Evolutionary conservation across 345 rosid genomes (phyloP), one percentile per base, ranked within the genome.

Genomic region (Sisymbrium irio): DNA sequence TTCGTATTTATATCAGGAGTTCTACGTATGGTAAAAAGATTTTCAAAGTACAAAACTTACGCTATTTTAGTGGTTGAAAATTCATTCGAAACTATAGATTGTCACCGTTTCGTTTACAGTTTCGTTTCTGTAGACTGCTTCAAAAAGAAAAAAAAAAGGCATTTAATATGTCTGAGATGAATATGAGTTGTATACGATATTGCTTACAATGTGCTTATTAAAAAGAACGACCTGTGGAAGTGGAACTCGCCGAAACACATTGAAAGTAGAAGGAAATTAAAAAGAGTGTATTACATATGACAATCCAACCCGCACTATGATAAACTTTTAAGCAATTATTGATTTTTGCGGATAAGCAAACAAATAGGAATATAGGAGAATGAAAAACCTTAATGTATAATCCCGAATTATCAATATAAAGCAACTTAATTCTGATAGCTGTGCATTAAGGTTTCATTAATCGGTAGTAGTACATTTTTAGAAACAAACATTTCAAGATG

Each of bases 261-360:
- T 8, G 14, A 49, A 13, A 56, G 6, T 7, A 10, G 55, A 50
- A 50, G 22, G 11, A 20, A 49, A 1, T 4, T 17, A 15, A 2
- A 4, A 50, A 11, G 30, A 10, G 30, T 50, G 55, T 20, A 0
- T 49, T 15, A 15, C 18, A 47, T 47, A 9, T 30, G n/a, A 50
- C 59, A 49, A 50, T 7, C 60, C 42, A 39, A 50, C 44, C 12
- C 35, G 12, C 69, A 62, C 33, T 40, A 51, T 28, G 44, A 40
- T 40, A 51, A 71, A 53, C 62, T 19, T 72, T 0, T 40, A 62
- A 40, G 62, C 62, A 30, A 62, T 17, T 53, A 30, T 19, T 30
- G 44, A 32, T 62, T 36, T 53, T 72, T 63, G 69, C 15, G 12
- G 42, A 53, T 63, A 62, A 72, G 45, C 13, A 25, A 62, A 41